Evolutionary conservation across 2,329 filamentous ascomycete genomes (phyloP), one percentile per base, ranked within the genome.

Genomic region (Knufia fluminis): DNA sequence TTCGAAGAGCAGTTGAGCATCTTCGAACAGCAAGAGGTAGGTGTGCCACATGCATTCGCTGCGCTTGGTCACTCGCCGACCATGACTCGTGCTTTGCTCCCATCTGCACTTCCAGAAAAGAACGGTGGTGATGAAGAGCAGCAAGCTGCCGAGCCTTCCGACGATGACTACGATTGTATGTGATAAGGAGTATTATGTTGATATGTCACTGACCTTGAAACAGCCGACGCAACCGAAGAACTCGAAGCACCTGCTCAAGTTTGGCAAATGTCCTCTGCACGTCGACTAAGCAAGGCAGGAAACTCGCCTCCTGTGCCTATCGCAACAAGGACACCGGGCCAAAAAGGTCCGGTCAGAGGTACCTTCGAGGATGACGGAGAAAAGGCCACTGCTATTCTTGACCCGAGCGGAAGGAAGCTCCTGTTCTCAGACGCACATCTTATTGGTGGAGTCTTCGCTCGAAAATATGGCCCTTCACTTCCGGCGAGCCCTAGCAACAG

Each of bases 141-240:
- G 35, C 76, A 81, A 51, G 75, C 77, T 52, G 83, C 86, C 57
- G 84, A 77, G 32, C 50, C 66, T 10, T 63, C 62, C n/a, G 62
- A 64, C 42, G 64, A 64, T 26, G 67, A 66, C n/a, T 49, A 53
- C 43, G 41, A 50, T n/a, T 35, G 45, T 48, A 48, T 48, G 45
- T 48, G 33, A 3, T 31, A 14, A 7, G 19, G n/a, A 40, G 3
- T 33, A 3, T 35, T 33, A 20, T 12, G 19, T 49, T 33, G 20
- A 14, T 43, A 31, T 14, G 10, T 16, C 64, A 70, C 76, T 79
- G 71, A 79, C 67, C 55, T 26, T 24, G 46, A 52, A 54, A 44
- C 51, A 53, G 58, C 51, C 45, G 41, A 24, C 46, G 28, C 53
- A 79, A 76, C 75, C 60, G 77, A 79, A 64, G 72, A 77, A 64